Evolutionary conservation across 1,284 basidiomycete species (phyloP), one percentile per base, ranked within the genome.

Genomic region (Cryptococcus deneoformans): DNA sequence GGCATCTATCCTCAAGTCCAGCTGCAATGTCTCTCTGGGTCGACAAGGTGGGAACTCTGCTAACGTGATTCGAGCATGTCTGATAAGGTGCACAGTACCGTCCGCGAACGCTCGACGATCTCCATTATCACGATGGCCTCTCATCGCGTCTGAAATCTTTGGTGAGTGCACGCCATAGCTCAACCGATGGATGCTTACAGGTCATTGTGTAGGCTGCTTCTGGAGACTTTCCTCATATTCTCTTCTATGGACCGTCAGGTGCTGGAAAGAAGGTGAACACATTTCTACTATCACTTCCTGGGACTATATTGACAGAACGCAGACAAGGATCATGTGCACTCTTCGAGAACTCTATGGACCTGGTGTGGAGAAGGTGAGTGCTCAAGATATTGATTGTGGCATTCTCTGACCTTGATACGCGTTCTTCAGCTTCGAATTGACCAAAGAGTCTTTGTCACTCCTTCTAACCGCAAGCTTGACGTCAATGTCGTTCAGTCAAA

Each of bases 401-500:
- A 42, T 42, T 42, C 24, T 16, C 7, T 38, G n/a, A 14, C 11
- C 35, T 6, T 53, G 43, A 24, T 57, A 14, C 8, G 52, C 8
- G 34, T 9, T 12, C 29, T 29, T 2, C 71, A 97, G 94, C 83
- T 99, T 57, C 95, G 97, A 82, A 97, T 99, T 58, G 95, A 99
- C 77, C 96, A 99, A 82, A 83, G 95, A 56, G 87, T 97, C 1
- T 99, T 99, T 76, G 79, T 97, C 44, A 94, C 94, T 0, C 95
- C 96, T 0, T 93, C 92, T 9, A 92, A 89, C 72, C 85, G 94
- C 59, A 98, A 97, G 77, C 82, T 99, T 37, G 95, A 99, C 73
- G 87, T 99, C 68, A 98, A 98, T 74, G 83, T 99, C 59, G 95
- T 99, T 7, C 90, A 97, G 80, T 92, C 90, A 77, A 97, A 96